Conservation (phyloP, 2,329 filamentous ascomycete species). For the Chaetomiaceae sp. region DNA sequence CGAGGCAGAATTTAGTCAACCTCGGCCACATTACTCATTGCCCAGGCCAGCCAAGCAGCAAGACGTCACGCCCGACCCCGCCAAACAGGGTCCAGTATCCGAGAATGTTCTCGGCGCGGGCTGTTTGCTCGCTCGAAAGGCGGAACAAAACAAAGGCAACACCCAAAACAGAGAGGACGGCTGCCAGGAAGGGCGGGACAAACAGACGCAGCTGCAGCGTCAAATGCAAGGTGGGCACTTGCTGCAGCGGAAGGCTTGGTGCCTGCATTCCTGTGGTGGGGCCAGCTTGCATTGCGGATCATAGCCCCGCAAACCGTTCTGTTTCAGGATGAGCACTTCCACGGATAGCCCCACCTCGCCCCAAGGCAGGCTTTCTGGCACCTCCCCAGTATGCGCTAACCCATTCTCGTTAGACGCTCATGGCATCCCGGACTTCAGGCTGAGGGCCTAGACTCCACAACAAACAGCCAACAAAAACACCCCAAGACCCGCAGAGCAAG, state of each 20-base stretch:
- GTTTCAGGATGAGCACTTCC: slow-evolving; percentile 25
- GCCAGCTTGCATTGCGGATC: slow-evolving; percentile 16
- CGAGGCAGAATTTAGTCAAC: no score
- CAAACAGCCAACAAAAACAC: neutral
- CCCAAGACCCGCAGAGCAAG: neutral
- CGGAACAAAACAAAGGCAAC: neutral
- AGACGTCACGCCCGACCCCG: slow-evolving; percentile 6
- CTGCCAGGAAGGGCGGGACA: neutral
- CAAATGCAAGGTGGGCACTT: neutral
- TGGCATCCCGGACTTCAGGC: neutral
- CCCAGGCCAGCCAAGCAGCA: no score
- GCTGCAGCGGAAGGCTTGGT: neutral
- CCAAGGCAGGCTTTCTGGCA: slow-evolving; percentile 14
- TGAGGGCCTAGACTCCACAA: neutral
- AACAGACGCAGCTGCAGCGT: neutral
- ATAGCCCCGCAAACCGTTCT: slow-evolving; percentile 24
- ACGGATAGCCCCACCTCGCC: neutral
- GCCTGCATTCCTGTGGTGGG: slow-evolving; percentile 3
- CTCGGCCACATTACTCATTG: neutral
- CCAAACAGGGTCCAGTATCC: neutral
- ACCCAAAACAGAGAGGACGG: no score
- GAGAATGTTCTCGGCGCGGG: neutral
- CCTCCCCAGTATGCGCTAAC: slow-evolving; percentile 15
- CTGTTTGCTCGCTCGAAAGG: neutral
- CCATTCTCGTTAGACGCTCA: neutral